phyloP scores from a whole-genome alignment of 805 yeast genomes.

The Maudiozyma barnettii region DNA sequence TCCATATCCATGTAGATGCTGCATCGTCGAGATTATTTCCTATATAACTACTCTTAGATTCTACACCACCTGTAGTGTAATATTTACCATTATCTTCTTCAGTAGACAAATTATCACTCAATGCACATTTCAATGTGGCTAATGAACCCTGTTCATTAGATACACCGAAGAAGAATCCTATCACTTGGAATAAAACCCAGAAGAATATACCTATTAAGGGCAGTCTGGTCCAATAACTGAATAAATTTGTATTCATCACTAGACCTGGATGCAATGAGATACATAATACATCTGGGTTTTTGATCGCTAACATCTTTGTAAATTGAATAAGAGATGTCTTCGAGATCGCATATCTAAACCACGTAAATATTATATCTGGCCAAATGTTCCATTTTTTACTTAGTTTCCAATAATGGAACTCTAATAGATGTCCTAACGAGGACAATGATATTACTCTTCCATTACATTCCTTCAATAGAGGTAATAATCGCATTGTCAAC shows the following conservation, averaged over 20 bases:
- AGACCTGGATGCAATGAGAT: conserved; percentile 75
- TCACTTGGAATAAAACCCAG: conserved; percentile 61
- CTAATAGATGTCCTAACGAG: conserved; percentile 55
- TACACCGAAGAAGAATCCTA: conserved; percentile 63
- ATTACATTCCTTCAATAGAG: conserved; percentile 36
- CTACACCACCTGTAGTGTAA: conserved; percentile 51
- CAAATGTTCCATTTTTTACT: conserved; percentile 38
- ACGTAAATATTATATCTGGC: conserved; percentile 64
- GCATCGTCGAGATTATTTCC: conserved; percentile 54
- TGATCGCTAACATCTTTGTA: conserved; percentile 50
- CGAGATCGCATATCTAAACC: conserved; percentile 70
- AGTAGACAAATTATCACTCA: conserved; percentile 40
- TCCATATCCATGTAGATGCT: conserved; percentile 73
- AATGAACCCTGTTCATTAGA: conserved; percentile 61
- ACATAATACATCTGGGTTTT: conserved; percentile 56
- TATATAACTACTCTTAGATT: conserved; percentile 45
- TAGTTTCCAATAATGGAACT: conserved; percentile 39
- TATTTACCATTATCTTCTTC: conserved; percentile 63
- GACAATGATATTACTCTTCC: conserved; percentile 51
- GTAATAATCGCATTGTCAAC: conserved; percentile 51
- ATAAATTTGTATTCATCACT: conserved; percentile 71
- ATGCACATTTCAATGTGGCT: conserved; percentile 54
- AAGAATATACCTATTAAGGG: conserved; percentile 71
- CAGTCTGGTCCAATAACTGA: conserved; percentile 65
- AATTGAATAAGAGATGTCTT: conserved; percentile 73